Percentiles rank a stretch among this genome's conserved stretches.
Evolutionary conservation across 805 yeast species (phyloP).

Genomic region (Spathaspora sp.): DNA sequence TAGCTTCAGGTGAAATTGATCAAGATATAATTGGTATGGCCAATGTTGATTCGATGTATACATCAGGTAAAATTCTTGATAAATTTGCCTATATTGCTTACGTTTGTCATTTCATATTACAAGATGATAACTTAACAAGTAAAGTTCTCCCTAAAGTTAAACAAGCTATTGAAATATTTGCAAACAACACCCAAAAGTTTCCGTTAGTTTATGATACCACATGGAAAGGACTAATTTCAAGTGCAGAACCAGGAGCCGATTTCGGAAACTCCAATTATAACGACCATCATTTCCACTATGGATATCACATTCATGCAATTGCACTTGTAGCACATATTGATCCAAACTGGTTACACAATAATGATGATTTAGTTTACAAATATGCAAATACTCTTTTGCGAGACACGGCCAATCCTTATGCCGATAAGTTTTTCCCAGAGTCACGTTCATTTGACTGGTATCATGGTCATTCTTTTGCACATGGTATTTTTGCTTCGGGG

Average conservation of each 20-base stretch:
- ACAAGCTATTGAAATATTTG: conserved; percentile 65
- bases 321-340: conserved; percentile 67
- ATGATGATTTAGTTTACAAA: conserved; percentile 28
- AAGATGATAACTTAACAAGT: conserved; percentile 50
- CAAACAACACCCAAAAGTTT: conserved; percentile 60
- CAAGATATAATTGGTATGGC: conserved; percentile 56
- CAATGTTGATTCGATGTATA: conserved; percentile 83
- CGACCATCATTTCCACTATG: conserved; percentile 77
- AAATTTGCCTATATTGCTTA: conserved; percentile 86
- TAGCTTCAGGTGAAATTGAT: conserved; percentile 50
- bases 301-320: conserved; percentile 69
- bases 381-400: conserved; percentile 61
- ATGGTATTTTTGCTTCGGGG: conserved; percentile 64
- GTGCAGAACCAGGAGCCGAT: conserved; percentile 63
- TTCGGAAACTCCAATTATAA: conserved; percentile 70
- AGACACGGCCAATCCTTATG: conserved; percentile 62
- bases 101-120: conserved; percentile 62
- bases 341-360: conserved; percentile 30
- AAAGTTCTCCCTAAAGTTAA: conserved; percentile 57
- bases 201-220: conserved; percentile 77
- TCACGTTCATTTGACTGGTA: conserved; percentile 72
- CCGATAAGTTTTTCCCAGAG: conserved; percentile 60
- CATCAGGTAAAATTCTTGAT: conserved; percentile 82
- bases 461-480: conserved; percentile 78
- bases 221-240: conserved; percentile 77